phyloP scores from a whole-genome alignment of 2,329 filamentous ascomycete species.

The Eutypella sp. region DNA sequence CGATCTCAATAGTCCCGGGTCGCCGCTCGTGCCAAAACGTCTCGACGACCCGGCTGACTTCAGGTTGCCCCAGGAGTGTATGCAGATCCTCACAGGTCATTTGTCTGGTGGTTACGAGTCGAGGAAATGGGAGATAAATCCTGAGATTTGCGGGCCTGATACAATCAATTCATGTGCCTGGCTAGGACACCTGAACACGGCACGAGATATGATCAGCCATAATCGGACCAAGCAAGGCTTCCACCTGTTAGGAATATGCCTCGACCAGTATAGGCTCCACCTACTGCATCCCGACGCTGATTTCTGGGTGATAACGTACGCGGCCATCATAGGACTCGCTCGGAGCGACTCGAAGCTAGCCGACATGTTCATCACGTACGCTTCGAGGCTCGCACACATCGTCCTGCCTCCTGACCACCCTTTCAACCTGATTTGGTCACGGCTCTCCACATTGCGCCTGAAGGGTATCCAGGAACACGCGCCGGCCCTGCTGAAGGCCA shows the following conservation, averaged over 20 bases:
- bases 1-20: slow-evolving; percentile 5
- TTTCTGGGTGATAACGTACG: slow-evolving; percentile 26
- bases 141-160: slow-evolving; percentile 11
- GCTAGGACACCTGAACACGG: slow-evolving; percentile 24
- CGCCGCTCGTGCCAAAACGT: slow-evolving; percentile 15
- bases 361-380: slow-evolving; percentile 21
- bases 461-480: background rate
- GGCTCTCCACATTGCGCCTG: slow-evolving; percentile 2
- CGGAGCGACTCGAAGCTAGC: slow-evolving; percentile 16
- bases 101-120: slow-evolving; percentile 17
- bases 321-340: slow-evolving; percentile 23
- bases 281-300: slow-evolving; percentile 22
- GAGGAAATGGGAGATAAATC: slow-evolving; percentile 18
- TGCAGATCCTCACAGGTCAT: slow-evolving; percentile 22
- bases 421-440: slow-evolving; percentile 23
- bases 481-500: slow-evolving; percentile 1
- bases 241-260: slow-evolving; percentile 20
- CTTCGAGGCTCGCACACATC: slow-evolving; percentile 19
- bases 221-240: slow-evolving; percentile 22
- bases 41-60: slow-evolving; percentile 21
- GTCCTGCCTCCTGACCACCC: slow-evolving; percentile 20
- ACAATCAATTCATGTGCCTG: slow-evolving; percentile 24
- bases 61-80: slow-evolving; percentile 22
- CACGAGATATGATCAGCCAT: slow-evolving; percentile 24
- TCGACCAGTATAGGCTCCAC: slow-evolving; percentile 23